Base-by-base conservation (phyloP, 2,329 filamentous ascomycete genomes). In the Penicillium sp. region DNA sequence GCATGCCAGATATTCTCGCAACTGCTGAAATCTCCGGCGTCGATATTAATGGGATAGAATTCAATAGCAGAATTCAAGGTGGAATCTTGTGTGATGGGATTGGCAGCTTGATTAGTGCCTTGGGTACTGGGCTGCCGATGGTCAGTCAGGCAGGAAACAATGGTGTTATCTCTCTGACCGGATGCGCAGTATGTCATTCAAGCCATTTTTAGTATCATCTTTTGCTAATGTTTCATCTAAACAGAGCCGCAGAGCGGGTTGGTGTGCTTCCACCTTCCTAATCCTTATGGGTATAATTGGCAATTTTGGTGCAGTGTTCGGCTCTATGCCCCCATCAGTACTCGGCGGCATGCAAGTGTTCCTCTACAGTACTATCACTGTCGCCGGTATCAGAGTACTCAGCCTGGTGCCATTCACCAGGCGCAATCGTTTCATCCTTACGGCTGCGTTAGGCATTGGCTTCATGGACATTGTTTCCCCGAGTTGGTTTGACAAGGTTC, bases 71-170 rank as follows among this genome's bases (percentile, higher is more conserved):
- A 2, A 87, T 88, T 60, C 85, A 88, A 65, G 85, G 85, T 11
- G 85, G 85, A 46, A 82, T 88, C 12, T 74, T 94, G 3, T 89
- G 89, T 0, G 90, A 94, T 63, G 90, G 89, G 1, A 63, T 92
- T 49, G 90, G 90, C 65, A 89, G 89, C 33, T 76, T 91, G 60
- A 77, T 93, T 15, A 88, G 89, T 15, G 88, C 86, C 1, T 81
- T 94, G 29, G 89, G 86, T 77, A 93, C 89, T 46, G 89, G 90
- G 62, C 89, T 89, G 0, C 89, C 89, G 27, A 89, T 92, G 84
- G 87, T 85, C 1, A 88, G 86, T 0, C 92, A 92, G 63, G 89
- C 89, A 0, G 89, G 92, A 71, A 93, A 93, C 77, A 92, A 93
- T 69, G 89, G 89, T 33, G 89, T 93, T 49, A 92, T 94, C 57